These are phyloP conservation scores for Boeremia exigua DNA, from an alignment of 2,329 filamentous ascomycete species.

Conservation along the genomic window DNA sequence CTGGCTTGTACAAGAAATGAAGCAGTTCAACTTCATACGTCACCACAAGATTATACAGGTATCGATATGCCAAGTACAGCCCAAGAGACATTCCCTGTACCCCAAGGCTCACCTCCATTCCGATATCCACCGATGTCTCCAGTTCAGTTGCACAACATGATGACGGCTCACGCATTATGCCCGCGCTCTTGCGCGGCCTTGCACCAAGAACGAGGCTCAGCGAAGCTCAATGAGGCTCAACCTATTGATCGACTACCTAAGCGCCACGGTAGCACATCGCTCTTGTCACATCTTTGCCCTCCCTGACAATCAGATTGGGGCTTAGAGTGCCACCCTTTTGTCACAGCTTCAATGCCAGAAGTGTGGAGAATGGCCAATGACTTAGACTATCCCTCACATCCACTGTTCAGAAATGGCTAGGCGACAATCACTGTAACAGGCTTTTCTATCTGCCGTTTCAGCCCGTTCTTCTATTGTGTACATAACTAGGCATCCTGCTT, in stretches of 20 bases:
- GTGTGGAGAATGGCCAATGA: conserved; percentile 1
- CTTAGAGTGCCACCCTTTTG: conserved; percentile 1
- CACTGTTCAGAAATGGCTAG: conserved; percentile 1
- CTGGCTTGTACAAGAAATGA: background rate
- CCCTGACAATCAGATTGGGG: background rate
- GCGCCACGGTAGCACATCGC: background rate
- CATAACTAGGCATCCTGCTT: conserved; percentile 1
- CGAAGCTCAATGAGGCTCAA: conserved; percentile 3
- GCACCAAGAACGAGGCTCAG: conserved; percentile 4
- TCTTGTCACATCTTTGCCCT: background rate
- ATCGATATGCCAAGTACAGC: background rate
- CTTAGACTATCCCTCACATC: conserved; percentile 1
- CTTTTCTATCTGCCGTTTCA: conserved; percentile 1
- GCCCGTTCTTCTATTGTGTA: background rate
- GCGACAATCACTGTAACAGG: conserved; percentile 1
- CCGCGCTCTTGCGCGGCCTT: background rate
- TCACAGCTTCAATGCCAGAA: conserved; percentile 1
- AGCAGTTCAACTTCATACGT: background rate
- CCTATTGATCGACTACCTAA: background rate
- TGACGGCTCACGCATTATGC: background rate
- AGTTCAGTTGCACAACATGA: background rate
- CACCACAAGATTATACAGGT: background rate
- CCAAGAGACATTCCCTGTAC: background rate
- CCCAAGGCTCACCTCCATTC: conserved; percentile 1
- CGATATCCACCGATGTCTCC: background rate